phyloP scores from a whole-genome alignment of 441 rosid genomes.

The Gossypium gossypioides region DNA sequence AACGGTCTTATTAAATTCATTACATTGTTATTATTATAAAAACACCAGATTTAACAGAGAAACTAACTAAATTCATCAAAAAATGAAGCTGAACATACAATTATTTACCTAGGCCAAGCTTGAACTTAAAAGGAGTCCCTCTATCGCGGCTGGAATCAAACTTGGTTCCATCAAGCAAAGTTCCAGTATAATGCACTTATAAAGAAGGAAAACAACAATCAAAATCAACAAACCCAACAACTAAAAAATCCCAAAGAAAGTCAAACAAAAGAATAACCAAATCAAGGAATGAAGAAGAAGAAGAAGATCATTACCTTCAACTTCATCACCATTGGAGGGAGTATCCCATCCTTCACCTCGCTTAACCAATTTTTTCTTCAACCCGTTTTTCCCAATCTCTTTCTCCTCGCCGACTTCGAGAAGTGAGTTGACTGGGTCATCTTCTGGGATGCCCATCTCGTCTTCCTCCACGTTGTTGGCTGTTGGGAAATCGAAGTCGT shows the following conservation, averaged over 20 bases:
- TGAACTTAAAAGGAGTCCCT: conserved; percentile 71
- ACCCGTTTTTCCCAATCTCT: conserved; percentile 52
- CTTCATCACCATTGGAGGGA: conserved; percentile 61
- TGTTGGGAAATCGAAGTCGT: conserved; percentile 48
- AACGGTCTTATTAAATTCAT: background rate
- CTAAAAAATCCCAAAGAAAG: background rate
- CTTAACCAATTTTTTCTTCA: conserved; percentile 63
- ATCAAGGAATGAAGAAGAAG: background rate
- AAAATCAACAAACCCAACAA: background rate
- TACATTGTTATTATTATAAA: background rate
- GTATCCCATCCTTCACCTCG: conserved; percentile 65
- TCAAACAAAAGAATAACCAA: background rate
- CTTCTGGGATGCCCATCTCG: conserved; percentile 20
- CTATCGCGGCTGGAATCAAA: conserved; percentile 77
- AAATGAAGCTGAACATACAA: background rate
- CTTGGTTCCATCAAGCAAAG: conserved; percentile 70
- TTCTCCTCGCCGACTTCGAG: conserved; percentile 57
- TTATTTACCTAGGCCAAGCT: conserved; percentile 72
- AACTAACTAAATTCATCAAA: background rate
- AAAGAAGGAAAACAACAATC: background rate
- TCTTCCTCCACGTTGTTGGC: conserved; percentile 22
- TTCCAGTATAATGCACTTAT: conserved; percentile 82
- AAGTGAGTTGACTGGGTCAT: conserved; percentile 9
- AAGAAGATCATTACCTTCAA: conserved; percentile 39
- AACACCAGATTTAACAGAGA: background rate